These are phyloP conservation scores for Populus nigra DNA, from an alignment of 345 rosid genomes.

Conservation along the genomic window DNA sequence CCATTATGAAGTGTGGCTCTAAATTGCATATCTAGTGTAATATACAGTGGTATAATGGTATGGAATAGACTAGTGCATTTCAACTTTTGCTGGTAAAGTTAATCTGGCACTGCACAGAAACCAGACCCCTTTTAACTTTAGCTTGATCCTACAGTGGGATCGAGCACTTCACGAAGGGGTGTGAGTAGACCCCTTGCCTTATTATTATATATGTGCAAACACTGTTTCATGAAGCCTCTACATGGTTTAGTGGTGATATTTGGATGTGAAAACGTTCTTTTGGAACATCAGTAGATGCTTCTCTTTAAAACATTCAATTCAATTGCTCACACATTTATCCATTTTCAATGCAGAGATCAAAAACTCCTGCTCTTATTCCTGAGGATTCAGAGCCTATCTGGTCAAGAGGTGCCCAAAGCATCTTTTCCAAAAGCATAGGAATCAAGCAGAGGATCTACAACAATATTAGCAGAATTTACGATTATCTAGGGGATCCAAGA, in stretches of 20 bases:
- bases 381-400: constrained; percentile 72
- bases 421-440: constrained; percentile 57
- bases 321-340: neutral
- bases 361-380: constrained; percentile 74
- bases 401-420: constrained; percentile 48
- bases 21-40: neutral
- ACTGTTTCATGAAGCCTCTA: neutral
- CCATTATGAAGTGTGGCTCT: neutral
- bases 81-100: neutral
- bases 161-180: too few species aligned
- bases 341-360: constrained; percentile 54
- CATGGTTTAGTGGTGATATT: neutral
- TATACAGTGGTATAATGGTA: neutral
- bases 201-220: too few species aligned
- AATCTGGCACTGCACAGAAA: neutral
- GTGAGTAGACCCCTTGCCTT: too few species aligned
- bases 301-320: neutral
- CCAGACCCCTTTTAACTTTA: neutral
- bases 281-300: neutral
- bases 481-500: constrained; percentile 69
- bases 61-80: neutral
- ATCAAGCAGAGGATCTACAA: constrained; percentile 44
- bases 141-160: too few species aligned
- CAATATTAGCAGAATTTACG: constrained; percentile 32
- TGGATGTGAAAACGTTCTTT: neutral